Conservation (phyloP, 257 asterid genomes). For the Nicotiana attenuata region DNA sequence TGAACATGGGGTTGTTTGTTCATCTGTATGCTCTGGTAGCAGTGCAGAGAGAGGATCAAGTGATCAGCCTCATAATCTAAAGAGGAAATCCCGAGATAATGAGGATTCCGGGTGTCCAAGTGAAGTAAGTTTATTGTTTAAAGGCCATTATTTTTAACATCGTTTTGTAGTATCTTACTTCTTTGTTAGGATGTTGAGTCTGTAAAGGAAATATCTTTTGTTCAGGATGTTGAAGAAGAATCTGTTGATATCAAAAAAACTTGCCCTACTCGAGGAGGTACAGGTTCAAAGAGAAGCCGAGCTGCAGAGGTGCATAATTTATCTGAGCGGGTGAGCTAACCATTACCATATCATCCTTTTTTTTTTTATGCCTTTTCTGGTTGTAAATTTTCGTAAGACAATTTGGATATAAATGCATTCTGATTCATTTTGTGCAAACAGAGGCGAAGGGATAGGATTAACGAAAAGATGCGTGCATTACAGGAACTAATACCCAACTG, state of each 20-base stretch:
- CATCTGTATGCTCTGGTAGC: slow-evolving; percentile 90
- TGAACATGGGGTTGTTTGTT: slow-evolving; percentile 66
- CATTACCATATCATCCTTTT: background rate
- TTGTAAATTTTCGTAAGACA: background rate
- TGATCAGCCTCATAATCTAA: slow-evolving; percentile 48
- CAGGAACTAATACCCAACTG: slow-evolving; percentile 98
- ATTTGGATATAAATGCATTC: slow-evolving; percentile 7
- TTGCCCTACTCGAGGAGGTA: slow-evolving; percentile 41
- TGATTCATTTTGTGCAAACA: slow-evolving; percentile 31
- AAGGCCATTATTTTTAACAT: background rate
- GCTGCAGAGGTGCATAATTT: slow-evolving; percentile 98
- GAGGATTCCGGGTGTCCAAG: slow-evolving; percentile 69
- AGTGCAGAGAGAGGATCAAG: slow-evolving; percentile 71
- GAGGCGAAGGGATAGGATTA: slow-evolving; percentile 91
- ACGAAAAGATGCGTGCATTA: slow-evolving; percentile 95
- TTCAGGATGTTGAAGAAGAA: slow-evolving; percentile 77
- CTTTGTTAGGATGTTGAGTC: background rate
- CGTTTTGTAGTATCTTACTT: background rate
- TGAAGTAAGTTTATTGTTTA: slow-evolving; percentile 51
- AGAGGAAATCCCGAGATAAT: slow-evolving; percentile 53
- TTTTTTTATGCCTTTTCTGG: background rate
- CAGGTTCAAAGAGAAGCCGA: slow-evolving; percentile 82
- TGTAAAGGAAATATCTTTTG: slow-evolving; percentile 9
- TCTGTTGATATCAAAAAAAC: slow-evolving; percentile 48
- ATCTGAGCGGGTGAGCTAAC: slow-evolving; percentile 85